Conservation (phyloP, 805 yeast genomes). For the Yarrowia keelungensis region DNA sequence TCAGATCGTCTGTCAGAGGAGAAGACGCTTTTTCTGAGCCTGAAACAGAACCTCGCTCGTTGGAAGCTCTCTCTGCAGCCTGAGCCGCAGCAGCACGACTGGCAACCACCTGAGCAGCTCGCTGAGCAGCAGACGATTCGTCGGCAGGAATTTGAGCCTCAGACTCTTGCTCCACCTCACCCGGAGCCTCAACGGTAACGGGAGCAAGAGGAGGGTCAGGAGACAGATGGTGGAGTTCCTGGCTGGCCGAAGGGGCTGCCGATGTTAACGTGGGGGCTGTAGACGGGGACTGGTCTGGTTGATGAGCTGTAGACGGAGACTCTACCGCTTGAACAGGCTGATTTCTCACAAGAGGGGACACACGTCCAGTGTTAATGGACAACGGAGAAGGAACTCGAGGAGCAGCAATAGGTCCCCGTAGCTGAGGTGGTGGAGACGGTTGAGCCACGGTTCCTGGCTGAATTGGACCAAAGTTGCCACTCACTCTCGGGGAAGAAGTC, state of each 20-base stretch:
- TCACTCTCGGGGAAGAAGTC: no score
- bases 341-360: not conserved
- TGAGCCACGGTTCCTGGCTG: not conserved
- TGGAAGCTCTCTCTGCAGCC: no score
- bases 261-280: not conserved
- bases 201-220: conserved; percentile 7
- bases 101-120: no score
- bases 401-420: not conserved
- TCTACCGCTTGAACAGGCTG: not conserved
- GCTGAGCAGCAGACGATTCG: no score
- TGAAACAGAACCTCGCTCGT: no score
- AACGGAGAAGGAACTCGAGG: not conserved
- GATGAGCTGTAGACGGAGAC: no score
- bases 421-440: not conserved
- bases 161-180: no score
- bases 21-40: no score
- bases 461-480: no score
- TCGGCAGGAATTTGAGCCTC: no score
- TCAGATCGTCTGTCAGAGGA: not conserved
- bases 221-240: not conserved
- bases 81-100: no score
- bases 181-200: not conserved
- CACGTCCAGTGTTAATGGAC: not conserved
- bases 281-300: not conserved
- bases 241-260: not conserved